Percentiles rank a stretch among this genome's conserved stretches.
Conservation (phyloP, 2,329 filamentous ascomycete species). For the Cladosporium sp. region DNA sequence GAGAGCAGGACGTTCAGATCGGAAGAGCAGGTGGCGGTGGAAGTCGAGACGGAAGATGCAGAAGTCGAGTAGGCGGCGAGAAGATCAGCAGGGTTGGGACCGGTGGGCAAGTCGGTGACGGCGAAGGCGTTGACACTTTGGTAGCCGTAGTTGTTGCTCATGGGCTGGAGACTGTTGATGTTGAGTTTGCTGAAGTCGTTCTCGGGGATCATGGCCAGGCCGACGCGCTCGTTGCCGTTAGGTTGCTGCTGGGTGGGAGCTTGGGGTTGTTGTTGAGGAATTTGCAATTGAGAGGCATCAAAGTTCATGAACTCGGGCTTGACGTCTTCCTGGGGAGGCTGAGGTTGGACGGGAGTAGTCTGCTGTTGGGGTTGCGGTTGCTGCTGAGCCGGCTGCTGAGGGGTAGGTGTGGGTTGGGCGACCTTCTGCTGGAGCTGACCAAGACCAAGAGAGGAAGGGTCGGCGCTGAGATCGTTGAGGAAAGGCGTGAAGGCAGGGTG, state of each 20-base stretch:
- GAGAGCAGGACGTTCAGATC: constrained; percentile 25
- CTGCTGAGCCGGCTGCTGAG: constrained; percentile 15
- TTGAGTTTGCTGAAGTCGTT: constrained; percentile 72
- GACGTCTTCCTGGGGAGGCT: constrained; percentile 33
- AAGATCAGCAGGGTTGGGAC: constrained; percentile 24
- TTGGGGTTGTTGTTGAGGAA: constrained; percentile 21
- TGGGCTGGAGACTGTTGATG: constrained; percentile 51
- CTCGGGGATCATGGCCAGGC: constrained; percentile 81
- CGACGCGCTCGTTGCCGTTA: constrained; percentile 48
- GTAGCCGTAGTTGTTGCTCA: constrained; percentile 36
- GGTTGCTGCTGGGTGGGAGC: constrained; percentile 21
- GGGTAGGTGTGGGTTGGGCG: constrained; percentile 16
- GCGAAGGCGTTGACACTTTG: constrained; percentile 31
- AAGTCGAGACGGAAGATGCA: constrained; percentile 7
- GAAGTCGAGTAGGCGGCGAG: constrained; percentile 19
- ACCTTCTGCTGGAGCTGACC: constrained; percentile 22
- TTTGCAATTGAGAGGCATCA: constrained; percentile 34
- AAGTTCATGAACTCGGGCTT: constrained; percentile 35
- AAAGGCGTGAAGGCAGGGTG: constrained; percentile 47
- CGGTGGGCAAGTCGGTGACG: constrained; percentile 25
- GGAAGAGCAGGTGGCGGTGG: constrained; percentile 15
- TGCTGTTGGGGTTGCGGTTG: constrained; percentile 18
- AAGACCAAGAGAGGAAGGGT: constrained; percentile 32
- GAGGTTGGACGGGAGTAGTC: constrained; percentile 16
- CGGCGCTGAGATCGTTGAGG: constrained; percentile 40